Evolutionary conservation across 768 basidiomycete species (phyloP).

Genomic region (Coprinellus aureogranulatus): DNA sequence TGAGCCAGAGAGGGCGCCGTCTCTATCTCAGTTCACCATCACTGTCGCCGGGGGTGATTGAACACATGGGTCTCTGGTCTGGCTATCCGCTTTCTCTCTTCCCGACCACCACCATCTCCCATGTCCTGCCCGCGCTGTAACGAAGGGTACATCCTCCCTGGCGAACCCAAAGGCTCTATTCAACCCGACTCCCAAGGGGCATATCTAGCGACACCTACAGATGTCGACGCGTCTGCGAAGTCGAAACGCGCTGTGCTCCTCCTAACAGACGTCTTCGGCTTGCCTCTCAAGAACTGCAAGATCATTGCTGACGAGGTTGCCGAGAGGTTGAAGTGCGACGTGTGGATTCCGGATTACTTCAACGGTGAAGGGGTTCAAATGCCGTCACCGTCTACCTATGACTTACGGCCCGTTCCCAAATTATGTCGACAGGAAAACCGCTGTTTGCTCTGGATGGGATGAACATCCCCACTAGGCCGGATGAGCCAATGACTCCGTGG

Average conservation of each 20-base stretch:
- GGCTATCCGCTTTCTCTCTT: no score
- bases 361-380: constrained; percentile 42
- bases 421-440: not conserved
- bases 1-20: no score
- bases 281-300: constrained; percentile 50
- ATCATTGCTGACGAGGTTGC: constrained; percentile 57
- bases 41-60: no score
- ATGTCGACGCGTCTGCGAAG: no score
- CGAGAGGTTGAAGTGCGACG: constrained; percentile 49
- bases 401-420: no score
- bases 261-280: constrained; percentile 57
- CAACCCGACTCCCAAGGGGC: constrained; percentile 30
- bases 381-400: no score
- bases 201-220: constrained; percentile 38
- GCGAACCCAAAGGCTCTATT: constrained; percentile 41
- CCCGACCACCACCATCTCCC: not conserved
- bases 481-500: constrained; percentile 27
- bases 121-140: constrained; percentile 44
- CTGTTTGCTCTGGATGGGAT: not conserved
- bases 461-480: constrained; percentile 31
- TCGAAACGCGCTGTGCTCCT: constrained; percentile 42
- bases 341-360: constrained; percentile 65
- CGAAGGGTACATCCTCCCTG: constrained; percentile 42
- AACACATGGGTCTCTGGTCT: no score
- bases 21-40: no score